Conservation (phyloP, 1,139 yeast species). For the Geotrichum australiense region DNA sequence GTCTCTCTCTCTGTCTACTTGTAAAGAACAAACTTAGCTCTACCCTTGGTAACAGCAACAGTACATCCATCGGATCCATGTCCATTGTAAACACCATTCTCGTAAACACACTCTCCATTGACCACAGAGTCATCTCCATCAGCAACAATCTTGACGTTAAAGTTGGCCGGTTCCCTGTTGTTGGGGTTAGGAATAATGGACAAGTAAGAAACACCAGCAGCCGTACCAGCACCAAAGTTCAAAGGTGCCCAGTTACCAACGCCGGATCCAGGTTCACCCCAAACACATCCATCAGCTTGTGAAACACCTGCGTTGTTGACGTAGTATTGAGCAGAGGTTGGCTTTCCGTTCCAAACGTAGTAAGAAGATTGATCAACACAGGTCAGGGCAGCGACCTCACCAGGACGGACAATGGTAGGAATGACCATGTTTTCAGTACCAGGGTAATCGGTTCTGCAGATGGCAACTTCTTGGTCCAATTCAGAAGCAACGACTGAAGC, state of each 20-base stretch:
- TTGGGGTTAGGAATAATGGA: slow-evolving; percentile 95
- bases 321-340: slow-evolving; percentile 91
- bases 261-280: slow-evolving; percentile 78
- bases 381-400: slow-evolving; percentile 56
- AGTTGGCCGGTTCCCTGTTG: slow-evolving; percentile 70
- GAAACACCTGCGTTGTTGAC: slow-evolving; percentile 95
- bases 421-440: slow-evolving; percentile 97
- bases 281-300: slow-evolving; percentile 81
- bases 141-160: slow-evolving; percentile 74
- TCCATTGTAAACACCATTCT: slow-evolving; percentile 69
- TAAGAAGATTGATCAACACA: slow-evolving; percentile 72
- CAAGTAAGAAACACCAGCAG: slow-evolving; percentile 72
- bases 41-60: slow-evolving; percentile 76
- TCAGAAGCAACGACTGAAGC: slow-evolving; percentile 64
- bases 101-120: slow-evolving; percentile 73
- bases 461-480: slow-evolving; percentile 59
- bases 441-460: slow-evolving; percentile 98
- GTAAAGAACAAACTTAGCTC: slow-evolving; percentile 66
- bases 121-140: slow-evolving; percentile 49
- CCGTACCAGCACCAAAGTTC: slow-evolving; percentile 86
- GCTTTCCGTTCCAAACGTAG: slow-evolving; percentile 74
- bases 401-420: slow-evolving; percentile 75
- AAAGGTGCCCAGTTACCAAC: slow-evolving; percentile 98
- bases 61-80: slow-evolving; percentile 82
- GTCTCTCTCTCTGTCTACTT: too few species aligned